Evolutionary conservation across 176 grass and related monocot species (phyloP), one percentile per base, ranked within the genome.

Genomic region (Oryza meridionalis): DNA sequence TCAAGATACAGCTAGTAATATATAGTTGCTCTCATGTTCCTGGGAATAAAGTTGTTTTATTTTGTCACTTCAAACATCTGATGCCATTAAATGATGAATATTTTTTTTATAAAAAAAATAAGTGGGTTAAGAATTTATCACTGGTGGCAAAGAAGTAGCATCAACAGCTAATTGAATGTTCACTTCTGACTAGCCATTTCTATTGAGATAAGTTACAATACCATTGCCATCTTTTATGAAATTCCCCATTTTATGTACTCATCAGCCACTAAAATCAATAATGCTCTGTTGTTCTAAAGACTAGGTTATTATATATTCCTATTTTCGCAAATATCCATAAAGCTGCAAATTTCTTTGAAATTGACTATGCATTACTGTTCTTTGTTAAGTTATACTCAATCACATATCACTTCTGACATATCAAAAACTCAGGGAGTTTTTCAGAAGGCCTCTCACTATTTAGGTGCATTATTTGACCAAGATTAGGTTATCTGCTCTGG

Each of bases 401-500:
- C 55, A 35, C 78, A 78, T 77, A 59, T 43, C 53, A 72, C 66
- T 72, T 82, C 45, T 83, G 9, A 38, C 81, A 74, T 72, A 50
- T 83, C 11, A 67, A 82, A 47, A 74, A 50, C 78, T 59, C 5
- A 3, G 61, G 73, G 78, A 68, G 79, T 78, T 62, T 78, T 58
- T 40, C 21, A 29, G 69, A 86, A 79, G 77, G 80, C 61, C 77
- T 78, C 46, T 77, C 68, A 65, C 69, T 51, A 73, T 78, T 32
- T 21, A 62, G 11, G 40, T 69, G 16, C 61, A 62, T 74, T 69
- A 67, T 90, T 90, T 86, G 6, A 82, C 65, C 75, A 73, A 50
- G 67, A 11, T 49, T 85, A 75, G 69, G 69, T 72, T 38, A 2
- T 49, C 71, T 71, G 21, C 13, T 51, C 67, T 12, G 79, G 38